Base-by-base conservation (phyloP, 768 basidiomycete genomes). In the Rhizopogon salebrosus region DNA sequence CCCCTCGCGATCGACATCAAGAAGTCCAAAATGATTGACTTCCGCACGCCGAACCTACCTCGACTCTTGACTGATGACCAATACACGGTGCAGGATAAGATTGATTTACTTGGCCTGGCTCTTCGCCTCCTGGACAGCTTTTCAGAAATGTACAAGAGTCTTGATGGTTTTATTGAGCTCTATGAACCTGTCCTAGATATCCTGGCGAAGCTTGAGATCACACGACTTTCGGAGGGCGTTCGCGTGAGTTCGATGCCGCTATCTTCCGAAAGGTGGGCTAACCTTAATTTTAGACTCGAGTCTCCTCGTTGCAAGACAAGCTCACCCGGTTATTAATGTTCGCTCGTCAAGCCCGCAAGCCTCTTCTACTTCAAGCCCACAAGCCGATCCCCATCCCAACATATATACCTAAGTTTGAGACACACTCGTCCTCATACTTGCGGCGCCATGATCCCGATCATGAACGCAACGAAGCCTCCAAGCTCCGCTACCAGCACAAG, bases 351-450 rank as follows among this genome's bases (percentile, higher is more conserved):
- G 75, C 82, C 0, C 87, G 97, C 35, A 79, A 73, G 49, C 92
- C 97, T 1, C 83, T 99, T 26, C 73, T 69, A 2, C 78, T 98
- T 20, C 97, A 99, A 73, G 78, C 88, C 3, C 95, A 98, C 75
- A 97, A 95, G 67, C 91, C 94, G 0, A 95, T 98, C 41, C 92
- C 97, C 4, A 98, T 99, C 59, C 83, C 93, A 4, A 82, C 93
- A 0, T 94, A 92, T 69, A 79, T 92, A 23, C 97, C 97, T 63
- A 95, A 94, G 67, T 99, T 99, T 70, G 94, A 95, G 61, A 70
- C 75, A 9, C 75, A 78, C 2, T 80, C 80, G 0, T 92, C 91
- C 6, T 85, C 81, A 39, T 91, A 89, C 65, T 71, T 86, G 55
- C 86, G 85, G 46, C 75, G 77, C 49, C 88, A 88, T 63, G 97